Evolutionary conservation across 441 rosid species (phyloP), one percentile per base, ranked within the genome.

Genomic region (Manihot esculenta): DNA sequence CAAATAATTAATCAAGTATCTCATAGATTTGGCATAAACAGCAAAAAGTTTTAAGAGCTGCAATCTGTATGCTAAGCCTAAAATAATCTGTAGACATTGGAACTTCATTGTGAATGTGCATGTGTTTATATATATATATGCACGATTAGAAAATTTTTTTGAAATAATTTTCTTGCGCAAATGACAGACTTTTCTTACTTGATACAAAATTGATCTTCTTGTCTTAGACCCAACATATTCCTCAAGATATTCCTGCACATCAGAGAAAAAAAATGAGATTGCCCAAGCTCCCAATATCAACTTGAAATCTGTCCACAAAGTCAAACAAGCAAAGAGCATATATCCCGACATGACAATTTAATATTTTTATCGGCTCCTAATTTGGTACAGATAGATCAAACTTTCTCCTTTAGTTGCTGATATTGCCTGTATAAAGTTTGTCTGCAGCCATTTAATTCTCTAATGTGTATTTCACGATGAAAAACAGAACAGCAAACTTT

Each of bases 161-260:
- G n/a, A n/a, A n/a, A n/a, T n/a, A n/a, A n/a, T n/a, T n/a, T n/a
- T n/a, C 23, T 66, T 42, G 66, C 26, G 44, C 14, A 67, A 5
- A 65, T 24, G 60, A 55, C 41, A 54, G 18, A 69, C 45, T 66
- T 58, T 74, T 66, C 89, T 71, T 76, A 94, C 98, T 81, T 89
- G 84, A 82, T 93, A 87, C 69, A 96, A 80, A 24, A 90, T 79
- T 74, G 80, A 80, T 72, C 97, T 78, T 78, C 99, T 84, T 60
- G 88, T 87, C 70, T 30, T 72, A 11, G 79, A 74, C 49, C 97
- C 98, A 45, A 93, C 76, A 33, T 48, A 58, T 76, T 93, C 99
- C 62, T 93, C 90, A 71, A 96, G 88, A 80, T 86, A 96, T 73
- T 91, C 98, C 97, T 94, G 93, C 84, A 79, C 49, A 77, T 53